Evolutionary conservation across 106 monocot genomes (phyloP).

Genomic region (Phalaenopsis aphrodite): DNA sequence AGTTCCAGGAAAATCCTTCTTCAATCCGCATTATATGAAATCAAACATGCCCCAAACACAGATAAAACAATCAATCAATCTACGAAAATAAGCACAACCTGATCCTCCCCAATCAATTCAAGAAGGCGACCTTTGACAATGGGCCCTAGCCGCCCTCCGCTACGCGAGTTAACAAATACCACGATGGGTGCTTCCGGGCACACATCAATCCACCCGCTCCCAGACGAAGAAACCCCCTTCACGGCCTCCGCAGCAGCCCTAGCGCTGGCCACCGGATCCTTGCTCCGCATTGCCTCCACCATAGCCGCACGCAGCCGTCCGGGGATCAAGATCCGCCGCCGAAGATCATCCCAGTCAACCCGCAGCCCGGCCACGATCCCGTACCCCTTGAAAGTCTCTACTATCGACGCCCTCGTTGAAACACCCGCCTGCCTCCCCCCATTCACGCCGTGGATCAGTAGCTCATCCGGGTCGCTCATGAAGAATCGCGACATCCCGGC

Average conservation of each 20-base stretch:
- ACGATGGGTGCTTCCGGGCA: constrained; percentile 63
- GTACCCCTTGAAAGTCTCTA: constrained; percentile 47
- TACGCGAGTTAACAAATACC: constrained; percentile 77
- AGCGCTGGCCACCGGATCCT: constrained; percentile 20
- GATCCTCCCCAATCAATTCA: constrained; percentile 69
- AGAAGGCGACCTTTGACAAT: constrained; percentile 56
- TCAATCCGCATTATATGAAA: neutral
- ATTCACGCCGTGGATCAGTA: constrained; percentile 5
- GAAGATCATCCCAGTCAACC: constrained; percentile 61
- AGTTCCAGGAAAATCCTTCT: neutral
- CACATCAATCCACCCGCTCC: constrained; percentile 11
- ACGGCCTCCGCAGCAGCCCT: constrained; percentile 8
- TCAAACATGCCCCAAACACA: neutral
- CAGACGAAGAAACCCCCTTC: neutral
- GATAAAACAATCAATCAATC: neutral
- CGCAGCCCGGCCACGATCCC: constrained; percentile 36
- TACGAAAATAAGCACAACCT: constrained; percentile 33
- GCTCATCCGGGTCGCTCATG: neutral
- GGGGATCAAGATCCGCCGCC: constrained; percentile 57
- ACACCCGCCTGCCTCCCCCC: constrained; percentile 13
- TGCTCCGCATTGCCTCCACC: constrained; percentile 32
- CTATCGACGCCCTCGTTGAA: constrained; percentile 42
- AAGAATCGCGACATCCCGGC: constrained; percentile 10
- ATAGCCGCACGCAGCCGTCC: constrained; percentile 44
- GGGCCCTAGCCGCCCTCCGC: constrained; percentile 76